Base-by-base conservation (phyloP, 2,329 filamentous ascomycete genomes). In the Penicillium griseofulvum region DNA sequence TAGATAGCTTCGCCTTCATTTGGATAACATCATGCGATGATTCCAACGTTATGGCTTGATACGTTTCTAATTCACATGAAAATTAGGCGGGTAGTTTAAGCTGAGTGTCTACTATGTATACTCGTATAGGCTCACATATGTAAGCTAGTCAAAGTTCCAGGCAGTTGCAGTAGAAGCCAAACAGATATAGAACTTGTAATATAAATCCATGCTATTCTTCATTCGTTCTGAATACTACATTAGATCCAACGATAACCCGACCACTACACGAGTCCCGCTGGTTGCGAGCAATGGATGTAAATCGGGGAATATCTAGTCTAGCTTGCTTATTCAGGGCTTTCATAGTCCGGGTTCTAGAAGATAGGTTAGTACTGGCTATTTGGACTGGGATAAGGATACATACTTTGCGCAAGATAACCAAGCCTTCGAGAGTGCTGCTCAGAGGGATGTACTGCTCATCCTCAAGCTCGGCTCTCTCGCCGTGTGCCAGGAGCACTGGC, bases 371-470 rank as follows among this genome's bases (percentile, higher is more conserved):
- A 29, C 49, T 49, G 22, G 24, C 1, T n/a, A 41, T 12, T 31
- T 31, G 11, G 38, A 22, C 36, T 26, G 5, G 36, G 16, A 31
- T 6, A 28, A 17, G 45, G 11, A 28, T 50, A 68, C 84, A 77
- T 82, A 96, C 93, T 91, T 97, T 97, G 81, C 89, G 88, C 75
- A 99, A 80, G 74, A 99, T 97, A 54, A 97, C 93, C 68, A 99
- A 81, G 31, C 94, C 94, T 78, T 99, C 94, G 59, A 99, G 81
- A 50, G 87, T 96, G 78, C 86, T 94, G 72, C 87, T 95, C 70
- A 99, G 78, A 75, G 89, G 90, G 62, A 97, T 87, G 74, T 97
- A 99, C 78, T 99, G 87, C 78, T 99, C 94, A 68, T 99, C 94
- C 75, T 99, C 94, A 48, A 99, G 80, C 80, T 99, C 94, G 10